These are phyloP conservation scores for Neurospora africana DNA, from an alignment of 495 filamentous ascomycete genomes.

Conservation along the genomic window DNA sequence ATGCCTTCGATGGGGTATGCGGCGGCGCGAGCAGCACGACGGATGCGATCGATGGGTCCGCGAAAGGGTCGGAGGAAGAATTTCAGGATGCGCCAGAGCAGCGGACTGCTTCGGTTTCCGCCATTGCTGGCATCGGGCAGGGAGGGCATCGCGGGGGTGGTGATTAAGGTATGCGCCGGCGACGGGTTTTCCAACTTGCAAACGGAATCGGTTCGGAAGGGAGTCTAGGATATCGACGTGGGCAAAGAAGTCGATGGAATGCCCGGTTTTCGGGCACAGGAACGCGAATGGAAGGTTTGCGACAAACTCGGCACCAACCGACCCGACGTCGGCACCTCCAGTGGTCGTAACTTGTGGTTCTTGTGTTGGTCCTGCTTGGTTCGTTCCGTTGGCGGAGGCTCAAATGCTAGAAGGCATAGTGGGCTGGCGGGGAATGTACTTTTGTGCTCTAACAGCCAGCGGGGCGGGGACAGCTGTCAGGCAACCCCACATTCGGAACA, in stretches of 20 bases:
- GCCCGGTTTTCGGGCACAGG: background rate
- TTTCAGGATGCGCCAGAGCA: background rate
- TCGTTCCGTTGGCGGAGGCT: background rate
- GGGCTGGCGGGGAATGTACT: background rate
- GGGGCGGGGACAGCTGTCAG: background rate
- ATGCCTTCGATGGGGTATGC: conserved; percentile 50
- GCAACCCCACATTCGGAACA: background rate
- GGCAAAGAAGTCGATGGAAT: background rate
- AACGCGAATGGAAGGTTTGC: background rate
- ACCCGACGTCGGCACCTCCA: background rate
- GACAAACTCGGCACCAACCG: background rate
- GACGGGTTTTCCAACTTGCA: background rate
- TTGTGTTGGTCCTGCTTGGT: background rate
- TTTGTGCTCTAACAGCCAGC: background rate
- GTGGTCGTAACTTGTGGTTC: background rate
- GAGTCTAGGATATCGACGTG: background rate
- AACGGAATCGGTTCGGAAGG: background rate
- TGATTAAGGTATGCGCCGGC: background rate
- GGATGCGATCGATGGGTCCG: conserved; percentile 18
- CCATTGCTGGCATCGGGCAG: background rate
- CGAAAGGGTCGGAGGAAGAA: background rate
- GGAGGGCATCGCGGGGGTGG: background rate
- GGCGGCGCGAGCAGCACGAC: conserved; percentile 21
- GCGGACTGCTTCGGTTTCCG: background rate
- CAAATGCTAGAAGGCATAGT: background rate